Evolutionary conservation across 192 early-diverging fungal species (phyloP).

Genomic region (Paraglomus brasilianum): DNA sequence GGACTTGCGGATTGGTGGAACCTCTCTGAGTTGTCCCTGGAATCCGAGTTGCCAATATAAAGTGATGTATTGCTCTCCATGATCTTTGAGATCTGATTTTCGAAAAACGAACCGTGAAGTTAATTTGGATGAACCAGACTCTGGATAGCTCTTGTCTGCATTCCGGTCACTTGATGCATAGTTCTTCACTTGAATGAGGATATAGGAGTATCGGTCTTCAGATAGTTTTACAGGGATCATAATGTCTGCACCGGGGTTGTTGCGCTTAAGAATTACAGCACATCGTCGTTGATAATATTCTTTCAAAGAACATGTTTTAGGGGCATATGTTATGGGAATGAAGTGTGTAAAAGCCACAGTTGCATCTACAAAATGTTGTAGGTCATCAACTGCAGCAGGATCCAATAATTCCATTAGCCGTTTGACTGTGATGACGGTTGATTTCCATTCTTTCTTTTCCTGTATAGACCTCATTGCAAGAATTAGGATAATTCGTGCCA

Average conservation of each 20-base stretch:
- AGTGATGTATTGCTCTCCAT: no score
- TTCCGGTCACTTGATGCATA: no score
- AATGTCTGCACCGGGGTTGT: slow-evolving; percentile 24
- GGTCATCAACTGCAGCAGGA: no score
- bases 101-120: no score
- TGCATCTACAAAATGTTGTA: neutral
- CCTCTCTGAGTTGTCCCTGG: no score
- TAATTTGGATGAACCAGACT: no score
- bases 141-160: no score
- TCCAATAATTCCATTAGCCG: neutral
- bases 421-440: neutral
- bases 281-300: neutral
- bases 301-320: neutral
- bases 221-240: slow-evolving; percentile 7
- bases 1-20: no score
- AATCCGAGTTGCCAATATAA: no score
- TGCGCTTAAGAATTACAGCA: slow-evolving; percentile 16
- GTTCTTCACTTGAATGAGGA: no score
- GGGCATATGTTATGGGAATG: neutral
- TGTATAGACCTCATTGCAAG: neutral
- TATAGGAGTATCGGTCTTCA: no score
- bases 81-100: no score
- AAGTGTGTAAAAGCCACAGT: slow-evolving; percentile 7
- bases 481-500: slow-evolving; percentile 6
- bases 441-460: neutral